Conservation (phyloP, 2,329 filamentous ascomycete genomes). For the Biscogniauxia sp. region DNA sequence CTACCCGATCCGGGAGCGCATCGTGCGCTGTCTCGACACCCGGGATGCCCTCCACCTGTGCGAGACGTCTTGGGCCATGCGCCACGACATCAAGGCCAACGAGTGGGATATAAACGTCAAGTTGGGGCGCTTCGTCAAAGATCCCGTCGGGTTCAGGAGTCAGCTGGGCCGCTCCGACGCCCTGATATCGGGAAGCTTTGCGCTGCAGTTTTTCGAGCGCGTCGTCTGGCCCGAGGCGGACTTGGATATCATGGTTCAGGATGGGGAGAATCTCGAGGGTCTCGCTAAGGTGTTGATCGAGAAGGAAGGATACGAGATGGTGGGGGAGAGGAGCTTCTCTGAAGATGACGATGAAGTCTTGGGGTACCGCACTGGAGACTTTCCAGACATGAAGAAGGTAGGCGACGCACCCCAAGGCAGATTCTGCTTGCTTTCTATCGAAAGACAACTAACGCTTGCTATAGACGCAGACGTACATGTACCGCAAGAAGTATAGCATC, state of each 20-base stretch:
- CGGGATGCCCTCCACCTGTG: conserved; percentile 5
- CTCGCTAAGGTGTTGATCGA: conserved; percentile 2
- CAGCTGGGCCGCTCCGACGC: conserved; percentile 8
- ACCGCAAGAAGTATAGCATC: background rate
- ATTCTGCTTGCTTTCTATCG: background rate
- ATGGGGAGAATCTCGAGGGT: background rate
- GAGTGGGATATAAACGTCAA: conserved; percentile 10
- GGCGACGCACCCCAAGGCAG: background rate
- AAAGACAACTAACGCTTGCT: background rate
- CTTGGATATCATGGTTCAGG: conserved; percentile 10
- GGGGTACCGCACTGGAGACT: background rate
- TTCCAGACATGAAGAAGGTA: background rate
- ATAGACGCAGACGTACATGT: background rate
- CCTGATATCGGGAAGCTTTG: conserved; percentile 11
- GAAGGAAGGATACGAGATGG: conserved; percentile 7
- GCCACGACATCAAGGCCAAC: conserved; percentile 5
- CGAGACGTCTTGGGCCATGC: conserved; percentile 3
- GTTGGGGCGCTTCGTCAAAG: conserved; percentile 6
- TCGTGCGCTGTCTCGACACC: conserved; percentile 5
- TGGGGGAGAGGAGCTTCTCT: background rate
- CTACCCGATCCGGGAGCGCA: conserved; percentile 5
- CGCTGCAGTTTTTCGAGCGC: conserved; percentile 12
- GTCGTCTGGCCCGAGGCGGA: conserved; percentile 8
- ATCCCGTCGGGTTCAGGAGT: conserved; percentile 7
- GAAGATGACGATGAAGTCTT: background rate